Evolutionary conservation across 1,284 basidiomycete species (phyloP).

Genomic region (Amylostereum areolatum): DNA sequence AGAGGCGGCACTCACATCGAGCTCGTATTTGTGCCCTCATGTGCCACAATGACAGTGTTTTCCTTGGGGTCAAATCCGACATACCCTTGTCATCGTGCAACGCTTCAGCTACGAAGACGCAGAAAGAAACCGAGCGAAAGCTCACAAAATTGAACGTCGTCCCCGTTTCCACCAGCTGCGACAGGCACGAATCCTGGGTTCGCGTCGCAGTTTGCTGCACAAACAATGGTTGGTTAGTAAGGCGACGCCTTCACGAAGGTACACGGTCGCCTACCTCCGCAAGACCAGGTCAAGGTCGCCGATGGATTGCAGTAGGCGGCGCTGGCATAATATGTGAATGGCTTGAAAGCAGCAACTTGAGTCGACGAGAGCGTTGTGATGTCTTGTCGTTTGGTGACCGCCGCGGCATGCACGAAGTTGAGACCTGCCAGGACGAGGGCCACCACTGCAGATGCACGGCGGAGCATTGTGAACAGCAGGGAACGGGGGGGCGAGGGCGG

Average conservation of each 20-base stretch:
- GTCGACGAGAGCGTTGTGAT: too few species aligned
- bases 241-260: background rate
- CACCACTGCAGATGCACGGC: too few species aligned
- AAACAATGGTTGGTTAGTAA: slow-evolving; percentile 5
- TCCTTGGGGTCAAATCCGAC: slow-evolving; percentile 40
- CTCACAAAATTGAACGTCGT: slow-evolving; percentile 40
- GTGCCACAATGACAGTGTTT: slow-evolving; percentile 39
- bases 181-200: slow-evolving; percentile 47
- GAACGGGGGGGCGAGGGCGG: too few species aligned
- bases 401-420: too few species aligned
- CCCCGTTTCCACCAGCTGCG: slow-evolving; percentile 57
- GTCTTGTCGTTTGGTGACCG: too few species aligned
- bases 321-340: slow-evolving; percentile 51
- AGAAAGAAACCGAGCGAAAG: background rate
- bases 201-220: slow-evolving; percentile 40
- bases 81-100: slow-evolving; percentile 23
- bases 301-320: slow-evolving; percentile 47
- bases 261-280: slow-evolving; percentile 39
- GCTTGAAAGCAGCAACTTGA: slow-evolving; percentile 41
- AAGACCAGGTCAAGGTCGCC: slow-evolving; percentile 45
- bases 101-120: background rate
- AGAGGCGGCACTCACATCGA: slow-evolving; percentile 34
- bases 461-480: too few species aligned
- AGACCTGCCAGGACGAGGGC: too few species aligned
- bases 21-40: slow-evolving; percentile 44